Evolutionary conservation across 1,139 yeast species (phyloP).

Genomic region (Arxiozyma heterogenica): DNA sequence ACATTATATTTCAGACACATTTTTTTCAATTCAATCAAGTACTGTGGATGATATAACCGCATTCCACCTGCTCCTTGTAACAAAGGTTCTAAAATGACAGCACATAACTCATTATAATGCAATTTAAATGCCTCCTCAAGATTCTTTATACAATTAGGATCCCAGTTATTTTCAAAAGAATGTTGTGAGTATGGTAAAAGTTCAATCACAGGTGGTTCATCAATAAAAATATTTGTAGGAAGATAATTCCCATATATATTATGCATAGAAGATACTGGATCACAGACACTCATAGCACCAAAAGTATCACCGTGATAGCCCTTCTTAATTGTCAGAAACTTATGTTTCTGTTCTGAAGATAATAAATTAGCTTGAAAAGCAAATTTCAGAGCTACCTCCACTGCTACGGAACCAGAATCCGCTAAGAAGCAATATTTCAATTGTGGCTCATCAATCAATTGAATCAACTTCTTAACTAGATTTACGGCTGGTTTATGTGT

Average conservation of each 20-base stretch:
- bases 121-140: slow-evolving; percentile 22
- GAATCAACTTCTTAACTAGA: slow-evolving; percentile 19
- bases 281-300: slow-evolving; percentile 30
- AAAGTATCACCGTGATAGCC: slow-evolving; percentile 30
- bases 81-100: slow-evolving; percentile 32
- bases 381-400: slow-evolving; percentile 46
- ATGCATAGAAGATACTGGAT: slow-evolving; percentile 31
- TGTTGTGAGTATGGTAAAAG: slow-evolving; percentile 11
- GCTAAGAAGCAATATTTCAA: slow-evolving; percentile 29
- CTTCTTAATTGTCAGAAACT: slow-evolving; percentile 21
- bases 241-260: slow-evolving; percentile 26
- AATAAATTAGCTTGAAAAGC: slow-evolving; percentile 32
- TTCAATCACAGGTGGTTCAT: slow-evolving; percentile 22
- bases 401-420: slow-evolving; percentile 47
- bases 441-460: slow-evolving; percentile 20
- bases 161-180: slow-evolving; percentile 7
- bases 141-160: slow-evolving; percentile 19
- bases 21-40: slow-evolving; percentile 26
- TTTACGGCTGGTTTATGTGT: slow-evolving; percentile 30
- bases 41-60: slow-evolving; percentile 29
- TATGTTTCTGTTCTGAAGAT: slow-evolving; percentile 10
- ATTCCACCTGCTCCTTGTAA: slow-evolving; percentile 36
- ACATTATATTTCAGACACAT: slow-evolving; percentile 28
- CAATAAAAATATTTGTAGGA: slow-evolving; percentile 26
- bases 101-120: slow-evolving; percentile 29